These are phyloP conservation scores for Aureoboletus auriporus DNA, from an alignment of 768 basidiomycete species.

Conservation along the genomic window DNA sequence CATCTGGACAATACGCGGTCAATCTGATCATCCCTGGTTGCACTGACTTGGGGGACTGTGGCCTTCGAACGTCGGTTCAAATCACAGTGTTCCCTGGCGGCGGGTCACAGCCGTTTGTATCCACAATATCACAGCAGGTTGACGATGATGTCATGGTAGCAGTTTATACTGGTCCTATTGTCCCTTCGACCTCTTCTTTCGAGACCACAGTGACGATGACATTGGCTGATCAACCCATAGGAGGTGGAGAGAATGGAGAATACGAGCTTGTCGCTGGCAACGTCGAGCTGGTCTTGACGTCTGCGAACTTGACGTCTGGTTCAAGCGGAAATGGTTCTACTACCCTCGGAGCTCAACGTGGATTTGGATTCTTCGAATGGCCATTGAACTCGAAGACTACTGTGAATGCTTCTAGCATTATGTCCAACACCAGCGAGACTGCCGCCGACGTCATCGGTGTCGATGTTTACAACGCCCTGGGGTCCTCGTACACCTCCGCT, in stretches of 20 bases:
- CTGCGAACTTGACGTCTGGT: conserved; percentile 44
- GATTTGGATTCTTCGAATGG: conserved; percentile 93
- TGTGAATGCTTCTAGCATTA: conserved; percentile 54
- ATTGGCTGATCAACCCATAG: conserved; percentile 61
- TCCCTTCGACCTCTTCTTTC: conserved; percentile 70
- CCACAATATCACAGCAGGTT: conserved; percentile 72
- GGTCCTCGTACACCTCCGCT: conserved; percentile 36
- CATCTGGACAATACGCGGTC: conserved; percentile 80
- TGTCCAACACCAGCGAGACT: conserved; percentile 72
- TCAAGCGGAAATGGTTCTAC: conserved; percentile 27
- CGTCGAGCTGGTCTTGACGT: conserved; percentile 74
- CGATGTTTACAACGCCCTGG: conserved; percentile 58
- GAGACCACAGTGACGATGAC: conserved; percentile 72
- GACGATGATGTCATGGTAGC: conserved; percentile 51
- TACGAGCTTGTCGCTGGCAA: conserved; percentile 84
- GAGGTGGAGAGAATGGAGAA: conserved; percentile 58
- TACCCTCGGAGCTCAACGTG: conserved; percentile 36
- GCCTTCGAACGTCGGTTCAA: conserved; percentile 71
- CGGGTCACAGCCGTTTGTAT: conserved; percentile 58
- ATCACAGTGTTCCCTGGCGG: conserved; percentile 79
- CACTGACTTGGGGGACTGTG: conserved; percentile 73
- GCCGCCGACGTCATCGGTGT: conserved; percentile 59
- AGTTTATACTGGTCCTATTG: conserved; percentile 81
- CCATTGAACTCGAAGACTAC: conserved; percentile 43
- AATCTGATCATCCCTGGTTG: conserved; percentile 89